Evolutionary conservation across 1,284 basidiomycete genomes (phyloP).

Genomic region (Omphalotus olearius): DNA sequence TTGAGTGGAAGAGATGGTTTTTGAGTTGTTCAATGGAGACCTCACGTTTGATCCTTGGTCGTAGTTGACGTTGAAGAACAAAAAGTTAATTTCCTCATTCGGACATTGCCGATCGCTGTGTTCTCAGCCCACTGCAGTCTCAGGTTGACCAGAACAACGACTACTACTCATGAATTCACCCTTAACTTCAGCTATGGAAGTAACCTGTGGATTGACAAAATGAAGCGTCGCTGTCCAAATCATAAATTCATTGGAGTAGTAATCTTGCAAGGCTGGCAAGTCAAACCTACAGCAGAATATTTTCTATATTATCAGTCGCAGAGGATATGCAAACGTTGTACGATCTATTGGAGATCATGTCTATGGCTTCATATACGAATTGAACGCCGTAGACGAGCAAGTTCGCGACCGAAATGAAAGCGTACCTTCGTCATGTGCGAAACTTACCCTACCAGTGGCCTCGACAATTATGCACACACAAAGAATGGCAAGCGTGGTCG

Average conservation of each 20-base stretch:
- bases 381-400: conserved; percentile 29
- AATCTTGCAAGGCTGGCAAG: conserved; percentile 34
- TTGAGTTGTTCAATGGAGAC: conserved; percentile 35
- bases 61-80: conserved; percentile 7
- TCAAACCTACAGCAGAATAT: not conserved
- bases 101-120: not conserved
- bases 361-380: conserved; percentile 38
- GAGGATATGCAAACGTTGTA: conserved; percentile 40
- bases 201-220: conserved; percentile 45
- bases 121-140: not conserved
- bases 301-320: conserved; percentile 17
- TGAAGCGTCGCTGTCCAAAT: conserved; percentile 39
- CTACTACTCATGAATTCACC: conserved; percentile 11
- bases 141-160: too few relatives aligned
- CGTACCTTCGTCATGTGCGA: conserved; percentile 28
- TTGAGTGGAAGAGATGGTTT: conserved; percentile 14
- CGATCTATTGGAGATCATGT: conserved; percentile 34
- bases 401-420: conserved; percentile 30
- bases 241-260: conserved; percentile 35
- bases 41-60: conserved; percentile 83
- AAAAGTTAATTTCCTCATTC: not conserved
- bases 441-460: conserved; percentile 19
- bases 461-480: conserved; percentile 2
- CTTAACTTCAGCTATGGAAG: conserved; percentile 46
- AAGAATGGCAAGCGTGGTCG: conserved; percentile 15